These are phyloP conservation scores for Exophiala sp. DNA, from an alignment of 2,329 filamentous ascomycete species.

Conservation along the genomic window DNA sequence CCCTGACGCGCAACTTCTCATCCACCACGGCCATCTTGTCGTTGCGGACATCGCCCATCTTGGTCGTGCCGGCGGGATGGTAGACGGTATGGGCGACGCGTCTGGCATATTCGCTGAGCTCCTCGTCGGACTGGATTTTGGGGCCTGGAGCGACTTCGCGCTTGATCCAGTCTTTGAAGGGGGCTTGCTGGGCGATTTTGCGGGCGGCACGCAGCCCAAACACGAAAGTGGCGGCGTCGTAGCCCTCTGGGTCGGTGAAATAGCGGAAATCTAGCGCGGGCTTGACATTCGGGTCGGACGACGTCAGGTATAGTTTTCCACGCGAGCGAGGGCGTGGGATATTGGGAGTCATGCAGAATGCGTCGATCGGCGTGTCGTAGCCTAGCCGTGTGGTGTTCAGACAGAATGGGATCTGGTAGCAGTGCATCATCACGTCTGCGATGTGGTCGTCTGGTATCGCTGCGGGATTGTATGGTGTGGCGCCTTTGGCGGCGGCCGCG, in stretches of 20 bases:
- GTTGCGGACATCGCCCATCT: constrained; percentile 69
- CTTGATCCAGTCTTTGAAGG: constrained; percentile 79
- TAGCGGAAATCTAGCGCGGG: constrained; percentile 83
- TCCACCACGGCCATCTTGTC: constrained; percentile 78
- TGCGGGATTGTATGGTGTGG: constrained; percentile 38
- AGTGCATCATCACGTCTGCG: constrained; percentile 92
- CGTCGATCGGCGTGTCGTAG: constrained; percentile 64
- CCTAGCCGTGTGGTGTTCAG: constrained; percentile 78
- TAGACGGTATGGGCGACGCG: constrained; percentile 82
- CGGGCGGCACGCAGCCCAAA: constrained; percentile 72
- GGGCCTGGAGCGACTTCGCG: constrained; percentile 74
- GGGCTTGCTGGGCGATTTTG: constrained; percentile 65
- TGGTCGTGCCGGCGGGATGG: constrained; percentile 81
- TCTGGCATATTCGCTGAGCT: constrained; percentile 73
- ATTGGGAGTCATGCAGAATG: constrained; percentile 91
- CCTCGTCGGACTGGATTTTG: constrained; percentile 67
- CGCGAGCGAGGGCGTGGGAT: constrained; percentile 76
- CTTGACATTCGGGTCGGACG: constrained; percentile 67
- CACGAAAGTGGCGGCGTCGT: constrained; percentile 75
- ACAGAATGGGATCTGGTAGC: constrained; percentile 90
- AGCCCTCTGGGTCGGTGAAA: constrained; percentile 80
- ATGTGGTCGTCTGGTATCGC: constrained; percentile 61
- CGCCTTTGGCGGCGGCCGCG: constrained; percentile 51
- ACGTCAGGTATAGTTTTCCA: constrained; percentile 71
- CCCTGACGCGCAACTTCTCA: constrained; percentile 63